These are phyloP conservation scores for Apophysomyces trapeziformis DNA, from an alignment of 371 early-diverging fungal genomes.

Conservation along the genomic window DNA sequence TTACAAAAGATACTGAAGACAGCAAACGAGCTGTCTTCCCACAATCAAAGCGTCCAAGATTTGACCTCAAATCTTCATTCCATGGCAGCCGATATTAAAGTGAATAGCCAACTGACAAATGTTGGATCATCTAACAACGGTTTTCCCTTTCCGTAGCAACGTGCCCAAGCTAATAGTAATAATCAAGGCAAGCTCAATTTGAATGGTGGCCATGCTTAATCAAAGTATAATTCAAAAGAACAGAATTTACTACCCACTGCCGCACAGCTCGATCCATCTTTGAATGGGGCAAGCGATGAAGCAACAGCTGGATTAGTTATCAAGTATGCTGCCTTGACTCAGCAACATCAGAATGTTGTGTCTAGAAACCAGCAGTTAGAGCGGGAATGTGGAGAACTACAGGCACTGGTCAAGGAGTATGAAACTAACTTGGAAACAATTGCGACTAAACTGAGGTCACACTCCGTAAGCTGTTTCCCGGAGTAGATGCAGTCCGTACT, in stretches of 20 bases:
- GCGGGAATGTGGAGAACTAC: slow-evolving; percentile 31
- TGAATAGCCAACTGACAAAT: slow-evolving; percentile 9
- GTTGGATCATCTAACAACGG: not conserved
- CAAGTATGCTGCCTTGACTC: slow-evolving; percentile 18
- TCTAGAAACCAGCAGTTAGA: slow-evolving; percentile 32
- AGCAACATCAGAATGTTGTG: slow-evolving; percentile 20
- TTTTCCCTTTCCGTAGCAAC: slow-evolving; percentile 15
- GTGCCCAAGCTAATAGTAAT: slow-evolving; percentile 11
- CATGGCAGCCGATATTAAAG: slow-evolving; percentile 37
- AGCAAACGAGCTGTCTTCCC: slow-evolving; percentile 35
- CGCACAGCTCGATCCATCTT: not conserved
- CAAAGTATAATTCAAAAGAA: not conserved
- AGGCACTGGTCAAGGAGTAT: slow-evolving; percentile 37
- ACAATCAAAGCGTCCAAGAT: slow-evolving; percentile 41
- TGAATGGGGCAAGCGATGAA: slow-evolving; percentile 7
- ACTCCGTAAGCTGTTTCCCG: slow-evolving; percentile 27
- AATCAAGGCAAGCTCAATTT: slow-evolving; percentile 4
- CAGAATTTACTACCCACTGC: not conserved
- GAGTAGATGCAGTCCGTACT: not conserved
- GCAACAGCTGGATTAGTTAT: slow-evolving; percentile 9
- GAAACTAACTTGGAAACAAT: slow-evolving; percentile 35
- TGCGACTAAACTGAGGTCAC: slow-evolving; percentile 33
- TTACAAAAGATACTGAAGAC: slow-evolving; percentile 35
- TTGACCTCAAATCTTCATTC: slow-evolving; percentile 25
- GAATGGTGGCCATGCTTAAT: not conserved